Evolutionary conservation across 352 stramenopile species (phyloP).

Genomic region (Phytophthora sp.): DNA sequence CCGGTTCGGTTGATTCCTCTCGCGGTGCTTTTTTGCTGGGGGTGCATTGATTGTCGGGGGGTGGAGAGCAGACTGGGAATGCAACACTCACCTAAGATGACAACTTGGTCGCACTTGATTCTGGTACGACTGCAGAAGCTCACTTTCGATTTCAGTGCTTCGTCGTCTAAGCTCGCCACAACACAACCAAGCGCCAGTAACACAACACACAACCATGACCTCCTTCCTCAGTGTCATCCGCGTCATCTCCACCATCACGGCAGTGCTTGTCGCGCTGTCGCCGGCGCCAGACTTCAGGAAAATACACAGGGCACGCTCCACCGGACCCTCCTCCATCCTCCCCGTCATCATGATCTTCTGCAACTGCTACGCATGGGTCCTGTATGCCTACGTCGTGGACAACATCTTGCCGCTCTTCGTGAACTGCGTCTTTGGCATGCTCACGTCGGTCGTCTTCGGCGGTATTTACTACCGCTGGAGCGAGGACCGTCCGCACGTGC

Average conservation of each 20-base stretch:
- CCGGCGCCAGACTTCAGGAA: constrained; percentile 48
- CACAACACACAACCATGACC: too few species aligned
- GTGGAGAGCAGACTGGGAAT: too few species aligned
- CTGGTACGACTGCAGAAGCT: too few species aligned
- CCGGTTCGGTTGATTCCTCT: too few species aligned
- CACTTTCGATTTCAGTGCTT: background rate
- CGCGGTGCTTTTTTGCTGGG: too few species aligned
- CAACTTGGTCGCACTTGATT: too few species aligned
- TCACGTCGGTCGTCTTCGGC: constrained; percentile 32
- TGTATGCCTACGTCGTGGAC: constrained; percentile 32
- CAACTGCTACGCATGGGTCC: constrained; percentile 51
- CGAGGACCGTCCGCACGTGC: constrained; percentile 25
- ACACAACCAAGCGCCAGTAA: background rate
- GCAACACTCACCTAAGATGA: too few species aligned
- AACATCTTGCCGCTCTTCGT: constrained; percentile 42
- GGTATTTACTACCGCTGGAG: constrained; percentile 47
- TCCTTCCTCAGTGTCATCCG: constrained; percentile 14
- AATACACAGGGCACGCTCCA: constrained; percentile 53
- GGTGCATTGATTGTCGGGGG: too few species aligned
- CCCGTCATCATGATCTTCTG: constrained; percentile 62
- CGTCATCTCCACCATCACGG: constrained; percentile 55
- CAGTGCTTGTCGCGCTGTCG: constrained; percentile 61
- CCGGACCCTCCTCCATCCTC: constrained; percentile 44
- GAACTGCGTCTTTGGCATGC: constrained; percentile 29
- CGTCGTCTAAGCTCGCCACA: background rate